phyloP scores from a whole-genome alignment of 768 basidiomycete species.

The Hirschioporus abietinus region DNA sequence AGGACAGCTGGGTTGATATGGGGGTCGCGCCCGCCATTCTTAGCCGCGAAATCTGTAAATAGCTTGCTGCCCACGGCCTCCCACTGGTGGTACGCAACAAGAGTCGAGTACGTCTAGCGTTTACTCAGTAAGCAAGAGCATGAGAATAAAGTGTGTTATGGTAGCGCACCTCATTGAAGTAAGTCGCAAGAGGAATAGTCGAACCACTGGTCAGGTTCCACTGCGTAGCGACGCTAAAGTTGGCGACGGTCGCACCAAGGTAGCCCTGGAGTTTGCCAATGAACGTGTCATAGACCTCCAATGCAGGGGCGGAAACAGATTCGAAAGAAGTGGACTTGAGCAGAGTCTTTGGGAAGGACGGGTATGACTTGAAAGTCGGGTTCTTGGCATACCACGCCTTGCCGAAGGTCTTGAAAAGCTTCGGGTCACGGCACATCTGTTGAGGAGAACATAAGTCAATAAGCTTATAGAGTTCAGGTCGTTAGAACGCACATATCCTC shows the following conservation, averaged over 20 bases:
- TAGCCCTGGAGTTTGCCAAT: conserved; percentile 23
- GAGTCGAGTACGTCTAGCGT: conserved; percentile 23
- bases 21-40: conserved; percentile 20
- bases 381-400: conserved; percentile 25
- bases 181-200: neutral
- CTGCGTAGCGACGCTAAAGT: conserved; percentile 18
- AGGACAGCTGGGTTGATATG: conserved; percentile 26
- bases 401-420: conserved; percentile 20
- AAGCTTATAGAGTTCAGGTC: neutral
- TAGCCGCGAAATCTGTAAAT: conserved; percentile 20
- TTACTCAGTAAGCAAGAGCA: conserved; percentile 13
- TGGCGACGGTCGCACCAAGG: conserved; percentile 21
- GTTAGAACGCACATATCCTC: neutral
- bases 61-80: conserved; percentile 23
- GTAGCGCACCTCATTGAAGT: neutral
- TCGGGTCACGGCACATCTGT: conserved; percentile 18
- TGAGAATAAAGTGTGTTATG: neutral
- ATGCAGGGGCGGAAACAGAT: conserved; percentile 16
- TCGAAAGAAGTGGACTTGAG: conserved; percentile 20
- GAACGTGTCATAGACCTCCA: conserved; percentile 22
- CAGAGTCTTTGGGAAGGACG: conserved; percentile 24
- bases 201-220: conserved; percentile 21
- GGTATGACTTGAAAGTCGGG: conserved; percentile 19
- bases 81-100: conserved; percentile 23
- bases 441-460: neutral